Evolutionary conservation across 306 rosid species (phyloP).

Genomic region (Nissolia schottii): DNA sequence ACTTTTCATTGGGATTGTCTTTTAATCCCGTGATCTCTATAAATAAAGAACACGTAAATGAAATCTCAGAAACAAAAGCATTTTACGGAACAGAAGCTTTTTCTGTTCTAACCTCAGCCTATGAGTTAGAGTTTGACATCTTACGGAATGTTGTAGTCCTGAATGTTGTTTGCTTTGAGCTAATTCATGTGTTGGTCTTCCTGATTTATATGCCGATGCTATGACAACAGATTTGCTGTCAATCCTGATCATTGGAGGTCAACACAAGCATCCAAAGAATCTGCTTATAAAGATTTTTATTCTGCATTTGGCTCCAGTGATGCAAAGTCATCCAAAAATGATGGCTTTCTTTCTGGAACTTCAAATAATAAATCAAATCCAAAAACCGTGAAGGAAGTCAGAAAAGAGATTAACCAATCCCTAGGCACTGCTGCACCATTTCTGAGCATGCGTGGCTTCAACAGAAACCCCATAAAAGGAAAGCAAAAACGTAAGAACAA

Average conservation of each 20-base stretch:
- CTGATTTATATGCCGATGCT: constrained; percentile 10
- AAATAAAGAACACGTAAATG: not conserved
- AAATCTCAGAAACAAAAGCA: not conserved
- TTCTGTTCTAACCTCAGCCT: not conserved
- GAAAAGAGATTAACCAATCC: constrained; percentile 59
- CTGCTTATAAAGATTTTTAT: constrained; percentile 61
- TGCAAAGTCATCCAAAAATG: constrained; percentile 35
- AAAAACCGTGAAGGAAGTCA: constrained; percentile 50
- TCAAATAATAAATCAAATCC: constrained; percentile 36
- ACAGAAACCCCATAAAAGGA: constrained; percentile 41
- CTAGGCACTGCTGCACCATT: constrained; percentile 52
- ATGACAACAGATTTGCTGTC: constrained; percentile 56
- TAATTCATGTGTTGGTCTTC: not conserved
- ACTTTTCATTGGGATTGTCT: not conserved
- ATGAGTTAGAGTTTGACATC: not conserved
- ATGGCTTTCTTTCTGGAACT: constrained; percentile 46
- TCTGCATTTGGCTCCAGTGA: constrained; percentile 65
- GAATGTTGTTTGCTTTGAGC: constrained; percentile 3
- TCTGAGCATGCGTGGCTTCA: constrained; percentile 49
- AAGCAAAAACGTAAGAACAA: constrained; percentile 32
- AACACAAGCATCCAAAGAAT: constrained; percentile 70
- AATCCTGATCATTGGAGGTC: constrained; percentile 91
- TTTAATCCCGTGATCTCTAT: not conserved
- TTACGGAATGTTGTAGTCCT: not conserved
- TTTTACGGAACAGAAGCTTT: not conserved